Base-by-base conservation (phyloP, 371 early-diverging fungal species). In the Mortierella sp. region DNA sequence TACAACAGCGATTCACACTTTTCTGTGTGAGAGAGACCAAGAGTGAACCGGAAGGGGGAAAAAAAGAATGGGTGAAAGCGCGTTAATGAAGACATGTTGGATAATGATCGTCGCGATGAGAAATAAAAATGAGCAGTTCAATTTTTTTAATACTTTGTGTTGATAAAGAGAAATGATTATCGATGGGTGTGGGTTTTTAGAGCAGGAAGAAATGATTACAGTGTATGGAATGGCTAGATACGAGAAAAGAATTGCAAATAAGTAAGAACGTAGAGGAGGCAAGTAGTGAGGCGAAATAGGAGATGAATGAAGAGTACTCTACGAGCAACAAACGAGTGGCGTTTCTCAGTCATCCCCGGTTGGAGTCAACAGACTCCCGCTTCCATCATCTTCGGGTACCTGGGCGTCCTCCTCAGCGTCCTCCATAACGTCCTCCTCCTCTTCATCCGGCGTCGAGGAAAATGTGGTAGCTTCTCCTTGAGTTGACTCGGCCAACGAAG, bases 331-430 rank as follows among this genome's bases (percentile, higher is more conserved):
- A 24, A 11, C 8, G 4, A 32, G 6, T 4, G 21, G 32, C 18
- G 32, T 16, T 35, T 43, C 18, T 75, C 41, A 83, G 27, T 83
- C 83, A 44, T 83, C 83, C 7, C 83, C 79, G 14, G 76, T 79
- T 4, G 83, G 83, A 8, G 83, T 83, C 75, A 83, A 65, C 7
- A 83, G 73, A 70, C 83, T 79, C 21, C 76, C 73, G 55, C 79
- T 79, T 38, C 83, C 83, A n/a, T 74, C 54, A 51, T 65, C 65
- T 6, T 83, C 83, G 11, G 70, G 60, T 24, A n/a, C 49, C 72
- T 74, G 24, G 10, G n/a, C 43, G 18, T 68, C 70, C 38, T 68
- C 70, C 11, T 49, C 60, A 35, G 51, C 55, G 3, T 60, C 74
- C n/a, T 14, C 51, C 35, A 2, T 3, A 35, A 3, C 35, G 35